A percentile compares a stretch with the other conserved stretches of the same genome.
Conservation (phyloP, 2,329 filamentous ascomycete species). For the Colletotrichum sojae region DNA sequence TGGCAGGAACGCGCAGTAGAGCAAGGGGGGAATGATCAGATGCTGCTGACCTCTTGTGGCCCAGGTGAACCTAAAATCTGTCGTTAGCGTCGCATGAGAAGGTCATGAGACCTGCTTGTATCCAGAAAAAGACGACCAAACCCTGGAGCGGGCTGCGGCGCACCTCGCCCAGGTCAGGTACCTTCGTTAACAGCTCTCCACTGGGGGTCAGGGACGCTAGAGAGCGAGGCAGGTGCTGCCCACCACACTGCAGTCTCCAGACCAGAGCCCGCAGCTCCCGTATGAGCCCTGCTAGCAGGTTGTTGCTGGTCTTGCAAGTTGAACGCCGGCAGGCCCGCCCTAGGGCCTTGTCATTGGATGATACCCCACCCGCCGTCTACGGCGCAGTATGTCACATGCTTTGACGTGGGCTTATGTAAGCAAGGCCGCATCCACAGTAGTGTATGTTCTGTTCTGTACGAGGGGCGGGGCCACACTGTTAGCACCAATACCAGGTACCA, state of each 20-base stretch:
- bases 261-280: conserved; percentile 25
- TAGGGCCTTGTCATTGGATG: conserved; percentile 30
- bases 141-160: conserved; percentile 30
- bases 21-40: conserved; percentile 35
- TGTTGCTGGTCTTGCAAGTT: too few relatives aligned
- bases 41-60: conserved; percentile 41
- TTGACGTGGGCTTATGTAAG: conserved; percentile 28
- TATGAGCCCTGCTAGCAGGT: neutral
- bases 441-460: too few relatives aligned
- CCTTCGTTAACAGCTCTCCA: conserved; percentile 26
- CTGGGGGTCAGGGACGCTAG: too few relatives aligned
- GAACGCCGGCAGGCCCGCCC: too few relatives aligned
- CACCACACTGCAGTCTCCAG: conserved; percentile 9
- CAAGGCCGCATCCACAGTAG: conserved; percentile 3
- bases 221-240: too few relatives aligned
- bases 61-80: conserved; percentile 43
- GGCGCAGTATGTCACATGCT: conserved; percentile 35
- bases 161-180: conserved; percentile 27
- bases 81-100: conserved; percentile 41
- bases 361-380: conserved; percentile 9
- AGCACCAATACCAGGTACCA: neutral
- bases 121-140: conserved; percentile 40
- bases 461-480: too few relatives aligned
- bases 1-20: neutral
- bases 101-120: conserved; percentile 44